Base-by-base conservation (phyloP, 2,329 filamentous ascomycete species). In the Dactylellina sp. region DNA sequence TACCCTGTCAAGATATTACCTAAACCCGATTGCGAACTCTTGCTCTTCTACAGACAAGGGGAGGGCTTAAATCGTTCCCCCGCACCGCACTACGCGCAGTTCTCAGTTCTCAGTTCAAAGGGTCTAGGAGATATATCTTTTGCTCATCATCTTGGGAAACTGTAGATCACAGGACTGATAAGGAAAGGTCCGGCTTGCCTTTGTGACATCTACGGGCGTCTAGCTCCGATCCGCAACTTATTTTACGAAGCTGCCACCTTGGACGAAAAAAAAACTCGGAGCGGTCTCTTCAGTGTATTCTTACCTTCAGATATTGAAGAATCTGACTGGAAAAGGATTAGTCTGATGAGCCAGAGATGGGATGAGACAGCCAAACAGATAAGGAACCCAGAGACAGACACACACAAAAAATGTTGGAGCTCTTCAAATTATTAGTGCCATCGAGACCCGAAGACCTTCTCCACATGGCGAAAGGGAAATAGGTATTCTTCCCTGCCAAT, bases 351-450 rank as follows among this genome's bases (percentile, higher is more conserved):
- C 66, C 25, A 61, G 56, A 72, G 68, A 72, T 72, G 68, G 68
- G 68, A 72, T 72, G 68, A 72, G 68, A 72, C 68, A 72, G 42
- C 68, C 60, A 72, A 71, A 64, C 68, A 72, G 68, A 72, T 72
- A 72, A 72, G 66, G 37, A 52, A 60, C 46, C 35, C 47, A 53
- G 35, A 52, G 50, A 72, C 16, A 50, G 16, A 52, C 11, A 16
- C 1, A 16, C 1, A 53, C 44, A 42, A 53, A 71, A 64, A 28
- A 24, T 24, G 47, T 37, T 72, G 68, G 68, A 72, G 68, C 68
- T 72, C 68, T 61, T 72, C 60, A 65, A 5, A 42, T 61, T 64
- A 39, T 32, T 72, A 59, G 66, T 37, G 39, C 55, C 59, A 62
- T 70, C 35, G 46, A 44, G 46, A 61, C 32, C 42, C 44, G 25